A percentile compares a stretch with the other conserved stretches of the same genome.
Conservation (phyloP, 169 alveolate genomes). For the Amoebophrya sp. region DNA sequence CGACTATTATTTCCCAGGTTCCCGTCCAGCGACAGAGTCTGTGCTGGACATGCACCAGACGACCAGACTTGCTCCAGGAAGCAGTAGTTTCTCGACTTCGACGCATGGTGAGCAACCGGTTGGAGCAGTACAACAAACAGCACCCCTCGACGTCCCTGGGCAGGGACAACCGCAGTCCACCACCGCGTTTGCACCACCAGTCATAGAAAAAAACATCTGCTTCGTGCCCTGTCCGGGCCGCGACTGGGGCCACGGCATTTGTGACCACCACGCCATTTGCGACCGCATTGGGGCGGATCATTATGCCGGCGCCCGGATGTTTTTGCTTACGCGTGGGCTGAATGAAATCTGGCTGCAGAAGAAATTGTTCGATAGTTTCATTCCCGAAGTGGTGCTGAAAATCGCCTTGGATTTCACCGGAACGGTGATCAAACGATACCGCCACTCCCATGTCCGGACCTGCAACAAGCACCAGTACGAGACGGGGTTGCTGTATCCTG, state of each 20-base stretch:
- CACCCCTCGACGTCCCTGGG: no score
- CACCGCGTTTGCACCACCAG: no score
- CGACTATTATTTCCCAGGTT: no score
- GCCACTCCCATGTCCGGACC: not conserved
- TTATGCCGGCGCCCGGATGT: conserved; percentile 7
- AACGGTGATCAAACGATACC: not conserved
- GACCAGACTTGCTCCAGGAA: no score
- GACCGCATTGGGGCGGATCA: not conserved
- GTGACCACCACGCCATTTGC: conserved; percentile 11
- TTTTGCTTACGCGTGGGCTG: not conserved
- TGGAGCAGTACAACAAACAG: no score
- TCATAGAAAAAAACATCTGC: not conserved
- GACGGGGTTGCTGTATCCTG: not conserved
- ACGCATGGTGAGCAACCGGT: no score
- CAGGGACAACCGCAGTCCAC: no score
- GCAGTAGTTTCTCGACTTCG: no score
- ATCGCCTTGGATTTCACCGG: conserved; percentile 22
- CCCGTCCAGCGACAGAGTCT: no score
- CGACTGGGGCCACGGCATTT: conserved; percentile 17
- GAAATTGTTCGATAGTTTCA: not conserved
- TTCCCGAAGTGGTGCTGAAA: conserved; percentile 6
- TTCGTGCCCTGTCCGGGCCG: not conserved
- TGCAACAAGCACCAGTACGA: not conserved
- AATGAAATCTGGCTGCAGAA: not conserved
- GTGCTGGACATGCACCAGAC: no score